phyloP scores from a whole-genome alignment of 768 basidiomycete species.

The Boletus coccyginus region DNA sequence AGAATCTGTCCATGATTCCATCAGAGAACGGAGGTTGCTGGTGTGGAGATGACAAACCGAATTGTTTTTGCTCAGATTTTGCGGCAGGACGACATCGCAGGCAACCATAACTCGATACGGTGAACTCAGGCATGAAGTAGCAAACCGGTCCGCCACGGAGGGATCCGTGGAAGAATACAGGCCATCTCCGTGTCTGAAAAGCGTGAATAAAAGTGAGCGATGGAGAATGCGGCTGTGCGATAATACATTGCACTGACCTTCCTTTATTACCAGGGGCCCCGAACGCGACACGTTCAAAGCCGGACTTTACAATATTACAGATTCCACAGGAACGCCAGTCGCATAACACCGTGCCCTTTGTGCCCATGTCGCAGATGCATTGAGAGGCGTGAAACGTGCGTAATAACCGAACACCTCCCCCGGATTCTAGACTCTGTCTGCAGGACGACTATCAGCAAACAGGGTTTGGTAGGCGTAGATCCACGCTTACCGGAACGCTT shows the following conservation, averaged over 20 bases:
- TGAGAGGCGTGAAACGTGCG: constrained; percentile 63
- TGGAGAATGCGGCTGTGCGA: not conserved
- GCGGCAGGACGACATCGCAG: constrained; percentile 50
- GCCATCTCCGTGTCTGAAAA: constrained; percentile 54
- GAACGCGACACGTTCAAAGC: constrained; percentile 57
- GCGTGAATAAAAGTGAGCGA: constrained; percentile 1
- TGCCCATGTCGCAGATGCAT: constrained; percentile 67
- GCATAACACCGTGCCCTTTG: constrained; percentile 49
- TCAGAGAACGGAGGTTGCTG: constrained; percentile 24
- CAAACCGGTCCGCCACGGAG: constrained; percentile 51
- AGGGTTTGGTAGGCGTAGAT: not conserved
- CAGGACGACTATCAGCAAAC: constrained; percentile 1
- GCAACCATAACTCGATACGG: constrained; percentile 66
- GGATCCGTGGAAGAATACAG: constrained; percentile 64
- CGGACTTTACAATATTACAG: constrained; percentile 56
- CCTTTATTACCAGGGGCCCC: constrained; percentile 51
- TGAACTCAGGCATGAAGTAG: constrained; percentile 66
- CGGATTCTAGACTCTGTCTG: constrained; percentile 35
- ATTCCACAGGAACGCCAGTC: constrained; percentile 63
- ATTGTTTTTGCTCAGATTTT: constrained; percentile 20
- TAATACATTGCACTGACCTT: constrained; percentile 38
- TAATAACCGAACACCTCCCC: constrained; percentile 41
- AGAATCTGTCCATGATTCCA: constrained; percentile 36
- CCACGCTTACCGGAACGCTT: constrained; percentile 44
- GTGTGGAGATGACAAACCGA: constrained; percentile 24